A percentile compares a stretch with the other conserved stretches of the same genome.
phyloP scores from a whole-genome alignment of 768 basidiomycete genomes.

The Psilocybe cubensis region DNA sequence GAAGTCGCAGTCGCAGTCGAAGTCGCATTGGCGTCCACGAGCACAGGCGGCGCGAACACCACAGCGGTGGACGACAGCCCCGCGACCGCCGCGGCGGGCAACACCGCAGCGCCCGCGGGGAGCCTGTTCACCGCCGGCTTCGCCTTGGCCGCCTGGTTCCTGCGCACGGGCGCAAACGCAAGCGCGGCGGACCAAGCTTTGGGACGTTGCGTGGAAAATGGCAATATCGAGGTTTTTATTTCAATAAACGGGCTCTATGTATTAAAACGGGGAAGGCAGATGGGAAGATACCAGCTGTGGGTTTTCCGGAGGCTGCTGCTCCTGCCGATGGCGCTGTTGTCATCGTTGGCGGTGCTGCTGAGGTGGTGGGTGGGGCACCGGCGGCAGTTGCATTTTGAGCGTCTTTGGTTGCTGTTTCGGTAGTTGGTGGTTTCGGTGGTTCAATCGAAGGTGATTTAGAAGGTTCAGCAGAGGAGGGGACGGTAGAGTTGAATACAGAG shows the following conservation, averaged over 20 bases:
- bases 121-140: slow-evolving; percentile 57
- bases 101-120: slow-evolving; percentile 65
- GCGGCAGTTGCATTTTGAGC: slow-evolving; percentile 14
- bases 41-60: slow-evolving; percentile 69
- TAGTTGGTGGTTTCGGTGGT: slow-evolving; percentile 15
- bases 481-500: slow-evolving; percentile 50
- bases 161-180: slow-evolving; percentile 84
- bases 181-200: slow-evolving; percentile 90
- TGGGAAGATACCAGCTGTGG: slow-evolving; percentile 63
- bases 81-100: slow-evolving; percentile 34
- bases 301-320: slow-evolving; percentile 39
- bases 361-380: slow-evolving; percentile 27
- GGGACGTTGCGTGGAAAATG: slow-evolving; percentile 14
- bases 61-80: slow-evolving; percentile 61
- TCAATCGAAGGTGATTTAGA: slow-evolving; percentile 20
- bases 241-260: slow-evolving; percentile 62
- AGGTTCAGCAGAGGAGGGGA: slow-evolving; percentile 19
- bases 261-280: slow-evolving; percentile 48
- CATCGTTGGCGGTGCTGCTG: slow-evolving; percentile 26
- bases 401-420: slow-evolving; percentile 15
- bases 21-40: slow-evolving; percentile 46
- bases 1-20: slow-evolving; percentile 24
- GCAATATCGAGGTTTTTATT: slow-evolving; percentile 37
- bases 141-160: slow-evolving; percentile 57
- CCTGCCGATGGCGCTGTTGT: slow-evolving; percentile 23